Conservation (phyloP, 768 basidiomycete genomes). For the Xanthoconium purpureum region DNA sequence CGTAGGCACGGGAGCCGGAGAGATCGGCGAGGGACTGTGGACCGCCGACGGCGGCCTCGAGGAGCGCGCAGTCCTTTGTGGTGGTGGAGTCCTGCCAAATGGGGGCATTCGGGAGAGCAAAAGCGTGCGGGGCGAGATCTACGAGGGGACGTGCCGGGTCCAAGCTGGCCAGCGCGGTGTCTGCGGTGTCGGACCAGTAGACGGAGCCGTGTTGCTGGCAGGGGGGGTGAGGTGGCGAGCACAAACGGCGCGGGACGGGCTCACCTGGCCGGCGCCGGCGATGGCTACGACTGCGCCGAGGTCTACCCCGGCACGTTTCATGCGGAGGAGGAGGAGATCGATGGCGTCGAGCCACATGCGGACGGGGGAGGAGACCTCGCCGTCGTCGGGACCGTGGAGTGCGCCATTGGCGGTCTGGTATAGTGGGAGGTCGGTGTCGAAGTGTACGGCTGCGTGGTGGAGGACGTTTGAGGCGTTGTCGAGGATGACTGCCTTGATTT, state of each 20-base stretch:
- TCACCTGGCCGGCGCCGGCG: slow-evolving; percentile 3
- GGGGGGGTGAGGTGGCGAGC: background rate
- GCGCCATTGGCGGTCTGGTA: background rate
- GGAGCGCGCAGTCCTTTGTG: background rate
- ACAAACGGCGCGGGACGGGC: background rate
- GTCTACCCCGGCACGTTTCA: background rate
- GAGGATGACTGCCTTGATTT: background rate
- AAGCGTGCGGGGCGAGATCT: background rate
- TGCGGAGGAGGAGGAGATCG: background rate
- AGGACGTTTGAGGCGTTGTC: background rate
- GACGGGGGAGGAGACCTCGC: slow-evolving; percentile 1
- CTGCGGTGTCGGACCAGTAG: slow-evolving; percentile 3
- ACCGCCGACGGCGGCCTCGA: background rate
- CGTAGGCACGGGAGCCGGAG: slow-evolving; percentile 5
- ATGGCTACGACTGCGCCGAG: background rate
- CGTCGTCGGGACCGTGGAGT: background rate
- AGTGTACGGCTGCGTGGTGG: background rate
- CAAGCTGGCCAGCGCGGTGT: background rate
- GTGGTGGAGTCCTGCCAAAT: slow-evolving; percentile 8
- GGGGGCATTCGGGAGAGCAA: background rate
- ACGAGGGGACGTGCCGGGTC: background rate
- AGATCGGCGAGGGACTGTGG: background rate
- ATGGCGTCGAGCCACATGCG: slow-evolving; percentile 10
- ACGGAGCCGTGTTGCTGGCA: slow-evolving; percentile 8
- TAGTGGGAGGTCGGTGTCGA: slow-evolving; percentile 2